Evolutionary conservation across 352 stramenopile species (phyloP).

Genomic region (Phytophthora sojae): DNA sequence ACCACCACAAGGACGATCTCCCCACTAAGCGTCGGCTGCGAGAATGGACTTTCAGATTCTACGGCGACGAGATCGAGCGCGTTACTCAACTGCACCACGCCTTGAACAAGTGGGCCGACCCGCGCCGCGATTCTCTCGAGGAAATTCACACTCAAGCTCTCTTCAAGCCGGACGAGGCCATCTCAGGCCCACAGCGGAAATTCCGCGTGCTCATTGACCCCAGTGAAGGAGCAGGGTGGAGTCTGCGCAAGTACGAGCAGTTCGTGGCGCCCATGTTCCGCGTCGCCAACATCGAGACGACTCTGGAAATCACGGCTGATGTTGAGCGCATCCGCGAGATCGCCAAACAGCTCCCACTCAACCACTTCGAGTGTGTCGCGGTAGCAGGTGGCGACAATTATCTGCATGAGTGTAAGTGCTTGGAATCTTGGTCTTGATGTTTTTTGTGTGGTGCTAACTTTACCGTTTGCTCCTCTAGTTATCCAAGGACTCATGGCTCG

Average conservation of each 20-base stretch:
- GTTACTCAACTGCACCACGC: slow-evolving; percentile 41
- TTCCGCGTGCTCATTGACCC: slow-evolving; percentile 73
- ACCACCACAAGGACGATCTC: slow-evolving; percentile 25
- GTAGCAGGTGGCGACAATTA: slow-evolving; percentile 63
- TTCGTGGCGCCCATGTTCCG: slow-evolving; percentile 59
- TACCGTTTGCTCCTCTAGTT: slow-evolving; percentile 39
- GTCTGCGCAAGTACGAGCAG: slow-evolving; percentile 51
- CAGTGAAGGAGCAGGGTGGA: slow-evolving; percentile 42
- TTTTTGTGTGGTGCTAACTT: slow-evolving; percentile 1
- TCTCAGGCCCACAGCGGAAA: slow-evolving; percentile 31
- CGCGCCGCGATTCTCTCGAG: slow-evolving; percentile 27
- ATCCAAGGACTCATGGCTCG: slow-evolving; percentile 71
- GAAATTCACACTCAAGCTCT: slow-evolving; percentile 19
- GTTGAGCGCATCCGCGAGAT: slow-evolving; percentile 50
- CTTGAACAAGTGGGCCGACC: slow-evolving; percentile 56
- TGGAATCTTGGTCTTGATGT: not conserved
- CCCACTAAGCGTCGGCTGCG: slow-evolving; percentile 42
- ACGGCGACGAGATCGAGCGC: slow-evolving; percentile 43
- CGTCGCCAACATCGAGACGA: slow-evolving; percentile 55
- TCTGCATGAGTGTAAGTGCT: slow-evolving; percentile 49
- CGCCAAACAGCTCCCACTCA: slow-evolving; percentile 48
- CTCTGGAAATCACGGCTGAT: slow-evolving; percentile 47
- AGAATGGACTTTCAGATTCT: slow-evolving; percentile 58
- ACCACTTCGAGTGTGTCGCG: slow-evolving; percentile 62
- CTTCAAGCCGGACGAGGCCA: slow-evolving; percentile 15